Conservation (phyloP, 1,139 yeast genomes). For the Scheffersomyces lignicola region DNA sequence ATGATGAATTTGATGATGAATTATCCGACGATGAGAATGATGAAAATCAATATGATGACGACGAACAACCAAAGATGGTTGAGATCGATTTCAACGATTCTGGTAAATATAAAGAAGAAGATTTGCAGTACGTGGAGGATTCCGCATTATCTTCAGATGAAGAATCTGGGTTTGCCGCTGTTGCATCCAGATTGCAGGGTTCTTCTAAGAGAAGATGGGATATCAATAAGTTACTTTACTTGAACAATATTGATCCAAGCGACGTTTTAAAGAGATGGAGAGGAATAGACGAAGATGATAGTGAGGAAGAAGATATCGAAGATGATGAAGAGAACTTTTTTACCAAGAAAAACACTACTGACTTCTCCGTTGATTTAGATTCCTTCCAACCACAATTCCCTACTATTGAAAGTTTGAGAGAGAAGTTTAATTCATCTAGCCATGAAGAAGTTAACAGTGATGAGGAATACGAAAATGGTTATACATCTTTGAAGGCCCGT, state of each 20-base stretch:
- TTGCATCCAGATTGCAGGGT: conserved; percentile 51
- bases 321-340: conserved; percentile 64
- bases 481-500: conserved; percentile 52
- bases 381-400: conserved; percentile 40
- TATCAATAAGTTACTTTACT: conserved; percentile 75
- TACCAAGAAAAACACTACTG: conserved; percentile 45
- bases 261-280: conserved; percentile 81
- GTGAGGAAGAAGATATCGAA: conserved; percentile 51
- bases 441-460: conserved; percentile 30
- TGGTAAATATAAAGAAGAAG: conserved; percentile 40
- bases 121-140: conserved; percentile 52
- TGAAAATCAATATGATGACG: conserved; percentile 32
- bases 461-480: conserved; percentile 45
- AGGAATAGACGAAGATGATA: conserved; percentile 44
- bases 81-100: conserved; percentile 50
- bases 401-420: conserved; percentile 48
- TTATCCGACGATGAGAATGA: conserved; percentile 34
- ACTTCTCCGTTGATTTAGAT: conserved; percentile 32
- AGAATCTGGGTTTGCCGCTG: conserved; percentile 34
- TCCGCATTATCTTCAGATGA: conserved; percentile 45
- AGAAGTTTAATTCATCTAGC: conserved; percentile 49
- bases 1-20: conserved; percentile 47
- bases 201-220: conserved; percentile 60
- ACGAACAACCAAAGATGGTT: conserved; percentile 37
- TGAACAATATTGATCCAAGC: conserved; percentile 70